Evolutionary conservation across 2,329 filamentous ascomycete genomes (phyloP).

Genomic region (Cytospora schulzeri): DNA sequence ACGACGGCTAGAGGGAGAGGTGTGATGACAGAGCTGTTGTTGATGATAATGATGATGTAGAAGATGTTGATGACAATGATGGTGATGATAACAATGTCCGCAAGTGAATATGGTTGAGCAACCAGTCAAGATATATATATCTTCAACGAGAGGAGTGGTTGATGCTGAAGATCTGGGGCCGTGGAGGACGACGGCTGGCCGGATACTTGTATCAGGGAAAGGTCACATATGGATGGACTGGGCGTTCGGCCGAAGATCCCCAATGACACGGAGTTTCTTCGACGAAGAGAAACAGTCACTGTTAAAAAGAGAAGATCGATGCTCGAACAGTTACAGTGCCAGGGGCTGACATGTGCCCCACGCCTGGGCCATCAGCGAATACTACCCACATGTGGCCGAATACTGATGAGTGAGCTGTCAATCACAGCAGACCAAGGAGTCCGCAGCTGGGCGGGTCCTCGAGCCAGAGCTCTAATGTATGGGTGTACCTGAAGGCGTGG

Average conservation of each 20-base stretch:
- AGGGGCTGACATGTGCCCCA: constrained; percentile 24
- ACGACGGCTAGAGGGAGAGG: not conserved
- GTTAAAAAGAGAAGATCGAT: constrained; percentile 10
- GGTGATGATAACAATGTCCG: not conserved
- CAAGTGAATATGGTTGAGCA: not conserved
- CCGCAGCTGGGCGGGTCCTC: not conserved
- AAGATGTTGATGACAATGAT: not conserved
- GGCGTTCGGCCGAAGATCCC: constrained; percentile 22
- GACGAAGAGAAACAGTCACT: not conserved
- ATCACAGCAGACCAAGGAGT: constrained; percentile 3
- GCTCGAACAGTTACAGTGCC: constrained; percentile 14
- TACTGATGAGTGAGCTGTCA: constrained; percentile 24
- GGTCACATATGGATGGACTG: constrained; percentile 4
- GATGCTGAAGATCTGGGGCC: constrained; percentile 12
- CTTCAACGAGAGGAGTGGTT: not conserved
- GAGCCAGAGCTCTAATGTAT: constrained; percentile 5
- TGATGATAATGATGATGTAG: not conserved
- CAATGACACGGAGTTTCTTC: constrained; percentile 20
- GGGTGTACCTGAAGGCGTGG: not conserved
- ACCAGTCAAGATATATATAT: not conserved
- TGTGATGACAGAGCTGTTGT: not conserved
- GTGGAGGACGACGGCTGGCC: constrained; percentile 15
- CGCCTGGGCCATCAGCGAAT: constrained; percentile 18
- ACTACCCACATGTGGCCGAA: constrained; percentile 19
- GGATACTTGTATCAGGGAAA: constrained; percentile 26